These are phyloP conservation scores for Solanum neorickii DNA, from an alignment of 257 asterid species.

Conservation along the genomic window DNA sequence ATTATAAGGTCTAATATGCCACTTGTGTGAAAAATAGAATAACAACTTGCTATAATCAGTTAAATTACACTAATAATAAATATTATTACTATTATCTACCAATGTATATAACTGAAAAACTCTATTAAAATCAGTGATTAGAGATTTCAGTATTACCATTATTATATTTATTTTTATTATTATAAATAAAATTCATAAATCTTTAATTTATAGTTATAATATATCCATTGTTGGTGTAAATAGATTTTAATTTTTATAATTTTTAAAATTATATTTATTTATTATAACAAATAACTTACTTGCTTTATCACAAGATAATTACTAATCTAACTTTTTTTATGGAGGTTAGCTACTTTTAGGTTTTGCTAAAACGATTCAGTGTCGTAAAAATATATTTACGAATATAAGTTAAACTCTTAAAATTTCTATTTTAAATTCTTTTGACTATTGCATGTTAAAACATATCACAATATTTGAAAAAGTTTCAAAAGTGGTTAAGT, in stretches of 20 bases:
- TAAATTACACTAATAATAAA: no score
- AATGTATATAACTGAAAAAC: no score
- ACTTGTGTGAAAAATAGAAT: no score
- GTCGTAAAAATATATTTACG: not conserved
- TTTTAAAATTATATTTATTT: not conserved
- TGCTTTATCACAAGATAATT: not conserved
- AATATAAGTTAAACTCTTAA: not conserved
- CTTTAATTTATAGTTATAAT: not conserved
- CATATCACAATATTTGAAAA: not conserved
- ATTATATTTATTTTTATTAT: no score
- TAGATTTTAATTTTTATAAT: no score
- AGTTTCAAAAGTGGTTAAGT: constrained; percentile 27
- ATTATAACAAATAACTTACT: not conserved
- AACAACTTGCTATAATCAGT: no score
- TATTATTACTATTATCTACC: no score
- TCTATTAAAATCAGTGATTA: no score
- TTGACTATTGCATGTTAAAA: not conserved
- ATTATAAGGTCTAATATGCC: no score
- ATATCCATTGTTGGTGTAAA: not conserved
- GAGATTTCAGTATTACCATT: no score
- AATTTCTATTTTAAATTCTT: not conserved
- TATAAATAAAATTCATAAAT: no score
- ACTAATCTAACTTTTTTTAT: not conserved
- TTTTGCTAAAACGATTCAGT: not conserved
- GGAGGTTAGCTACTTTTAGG: not conserved